Evolutionary conservation across 768 basidiomycete species (phyloP).

Genomic region (Tulasnella sp.): DNA sequence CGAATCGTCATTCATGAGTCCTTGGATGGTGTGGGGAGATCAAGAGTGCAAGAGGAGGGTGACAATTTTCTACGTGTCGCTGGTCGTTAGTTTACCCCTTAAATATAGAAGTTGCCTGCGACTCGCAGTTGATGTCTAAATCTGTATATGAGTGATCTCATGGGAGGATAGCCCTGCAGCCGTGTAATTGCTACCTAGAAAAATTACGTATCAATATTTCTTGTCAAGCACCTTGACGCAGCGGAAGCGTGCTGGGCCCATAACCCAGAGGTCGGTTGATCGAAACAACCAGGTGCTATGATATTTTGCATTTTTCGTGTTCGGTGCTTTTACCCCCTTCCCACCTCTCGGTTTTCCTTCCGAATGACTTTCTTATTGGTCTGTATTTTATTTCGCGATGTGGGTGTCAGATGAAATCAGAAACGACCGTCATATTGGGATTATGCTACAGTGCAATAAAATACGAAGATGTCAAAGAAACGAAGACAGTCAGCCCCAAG

Average conservation of each 20-base stretch:
- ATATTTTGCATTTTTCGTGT: constrained; percentile 1
- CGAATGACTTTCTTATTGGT: not conserved
- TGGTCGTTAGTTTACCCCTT: not conserved
- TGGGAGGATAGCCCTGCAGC: too few species aligned
- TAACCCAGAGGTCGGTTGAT: constrained; percentile 31
- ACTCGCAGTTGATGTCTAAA: not conserved
- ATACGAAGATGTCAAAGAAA: not conserved
- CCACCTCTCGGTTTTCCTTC: not conserved
- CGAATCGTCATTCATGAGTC: not conserved
- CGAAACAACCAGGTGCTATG: constrained; percentile 30
- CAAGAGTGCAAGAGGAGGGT: not conserved
- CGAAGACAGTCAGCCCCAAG: not conserved
- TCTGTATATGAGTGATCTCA: too few species aligned
- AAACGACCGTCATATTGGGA: not conserved
- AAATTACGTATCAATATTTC: not conserved
- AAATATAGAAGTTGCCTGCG: not conserved
- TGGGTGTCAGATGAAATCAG: too few species aligned
- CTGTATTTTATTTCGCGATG: not conserved
- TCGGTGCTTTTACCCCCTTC: not conserved
- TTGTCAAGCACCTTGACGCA: constrained; percentile 29
- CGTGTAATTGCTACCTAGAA: not conserved
- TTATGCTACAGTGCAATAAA: constrained; percentile 11
- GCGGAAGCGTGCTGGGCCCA: constrained; percentile 31
- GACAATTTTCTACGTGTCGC: not conserved
- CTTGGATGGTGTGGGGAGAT: not conserved